Evolutionary conservation across 1,284 basidiomycete genomes (phyloP).

Genomic region (Trichosporon sp.): DNA sequence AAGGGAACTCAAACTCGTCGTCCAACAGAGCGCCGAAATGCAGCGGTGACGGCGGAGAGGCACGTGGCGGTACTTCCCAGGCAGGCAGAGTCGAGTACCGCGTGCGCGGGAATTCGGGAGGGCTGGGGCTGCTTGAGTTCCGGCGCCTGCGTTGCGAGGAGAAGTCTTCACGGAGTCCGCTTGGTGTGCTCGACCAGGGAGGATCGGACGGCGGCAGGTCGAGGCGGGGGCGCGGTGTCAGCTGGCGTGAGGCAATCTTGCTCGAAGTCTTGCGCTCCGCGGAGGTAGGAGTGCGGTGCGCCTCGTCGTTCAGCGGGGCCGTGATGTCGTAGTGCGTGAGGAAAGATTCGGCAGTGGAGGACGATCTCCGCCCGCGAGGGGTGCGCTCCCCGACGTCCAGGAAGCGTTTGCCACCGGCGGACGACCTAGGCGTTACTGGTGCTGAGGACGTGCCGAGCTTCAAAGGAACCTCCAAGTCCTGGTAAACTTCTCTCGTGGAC

Average conservation of each 20-base stretch:
- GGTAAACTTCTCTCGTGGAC: background rate
- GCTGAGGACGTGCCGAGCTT: background rate
- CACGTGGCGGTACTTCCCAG: background rate
- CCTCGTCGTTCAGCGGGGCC: slow-evolving; percentile 21
- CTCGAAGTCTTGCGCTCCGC: slow-evolving; percentile 1
- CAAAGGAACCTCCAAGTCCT: background rate
- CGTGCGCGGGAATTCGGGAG: background rate
- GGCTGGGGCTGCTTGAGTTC: background rate
- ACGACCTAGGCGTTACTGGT: background rate
- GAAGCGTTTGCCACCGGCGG: background rate
- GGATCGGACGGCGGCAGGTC: background rate
- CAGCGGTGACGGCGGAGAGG: background rate
- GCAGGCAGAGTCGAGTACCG: background rate
- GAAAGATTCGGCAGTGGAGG: background rate
- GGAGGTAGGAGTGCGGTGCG: background rate
- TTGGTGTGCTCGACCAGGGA: background rate
- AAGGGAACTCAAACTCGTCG: background rate
- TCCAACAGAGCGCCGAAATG: background rate
- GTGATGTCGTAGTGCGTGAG: slow-evolving; percentile 14
- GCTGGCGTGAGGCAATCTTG: slow-evolving; percentile 16
- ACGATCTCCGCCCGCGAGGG: background rate
- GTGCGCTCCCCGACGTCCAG: background rate
- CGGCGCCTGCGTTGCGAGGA: background rate
- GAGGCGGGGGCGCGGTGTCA: slow-evolving; percentile 12
- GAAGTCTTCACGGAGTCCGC: background rate